Evolutionary conservation across 306 rosid species (phyloP), one percentile per base, ranked within the genome.

Genomic region (Castanea sativa): DNA sequence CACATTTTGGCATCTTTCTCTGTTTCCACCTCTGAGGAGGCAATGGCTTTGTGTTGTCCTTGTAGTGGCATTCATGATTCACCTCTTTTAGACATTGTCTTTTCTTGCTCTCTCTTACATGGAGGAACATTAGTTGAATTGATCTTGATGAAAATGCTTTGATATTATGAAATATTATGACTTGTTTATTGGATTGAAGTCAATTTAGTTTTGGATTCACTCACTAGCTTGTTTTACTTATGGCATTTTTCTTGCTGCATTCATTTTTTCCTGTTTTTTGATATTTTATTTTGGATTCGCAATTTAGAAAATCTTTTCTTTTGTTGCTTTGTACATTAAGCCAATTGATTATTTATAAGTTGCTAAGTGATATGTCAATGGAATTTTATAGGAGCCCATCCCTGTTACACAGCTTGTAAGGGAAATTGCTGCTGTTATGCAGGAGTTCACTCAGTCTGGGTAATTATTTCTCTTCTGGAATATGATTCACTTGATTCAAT

Each of bases 361-460:
- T 12, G 16, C 16, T 49, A 49, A 49, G 16, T 59, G 32, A 58
- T 58, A 19, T 25, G 27, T 18, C 20, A 19, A 19, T 58, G 64
- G 64, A 20, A 30, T 12, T 64, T 80, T 84, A 73, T 80, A 94
- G 98, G 98, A 94, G 84, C 92, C 93, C 25, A 92, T 94, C 85
- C 97, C 98, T 52, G 98, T 91, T 67, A 94, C 98, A 43, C 98
- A 94, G 73, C 98, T 94, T 83, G 97, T 92, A 30, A 89, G 98
- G 92, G 97, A 94, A 88, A 92, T 92, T 64, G 98, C 97, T 5
- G 97, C 98, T 49, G 97, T 94, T 72, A 94, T 94, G 98, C 98
- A 94, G 87, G 98, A 94, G 83, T 94, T 94, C 83, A 94, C 98
- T 81, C 98, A 94, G 80, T 94, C 98, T 25, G 98, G 98, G 98